These are phyloP conservation scores for Verticillium zaregamsianum DNA, from an alignment of 2,329 filamentous ascomycete genomes.

Conservation along the genomic window DNA sequence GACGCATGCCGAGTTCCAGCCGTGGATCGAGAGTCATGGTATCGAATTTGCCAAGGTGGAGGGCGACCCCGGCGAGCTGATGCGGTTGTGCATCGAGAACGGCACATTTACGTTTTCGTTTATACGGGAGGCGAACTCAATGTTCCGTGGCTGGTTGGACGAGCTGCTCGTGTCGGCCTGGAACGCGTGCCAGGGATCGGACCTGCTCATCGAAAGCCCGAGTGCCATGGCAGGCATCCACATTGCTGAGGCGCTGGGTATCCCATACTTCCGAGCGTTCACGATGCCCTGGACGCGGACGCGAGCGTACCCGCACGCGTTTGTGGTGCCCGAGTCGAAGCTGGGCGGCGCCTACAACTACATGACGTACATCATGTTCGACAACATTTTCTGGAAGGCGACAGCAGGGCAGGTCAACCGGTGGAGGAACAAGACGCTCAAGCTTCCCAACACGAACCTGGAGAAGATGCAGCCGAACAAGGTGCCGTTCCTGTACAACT, in stretches of 20 bases:
- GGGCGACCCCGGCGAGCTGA: conserved; percentile 88
- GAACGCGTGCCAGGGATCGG: conserved; percentile 77
- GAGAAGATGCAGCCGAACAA: conserved; percentile 95
- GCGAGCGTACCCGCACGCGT: conserved; percentile 92
- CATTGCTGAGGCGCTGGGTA: conserved; percentile 86
- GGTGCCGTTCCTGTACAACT: conserved; percentile 98
- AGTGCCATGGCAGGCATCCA: conserved; percentile 98
- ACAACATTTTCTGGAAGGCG: conserved; percentile 94
- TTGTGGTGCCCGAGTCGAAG: conserved; percentile 87
- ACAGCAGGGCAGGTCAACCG: conserved; percentile 87
- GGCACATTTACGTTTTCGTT: conserved; percentile 96
- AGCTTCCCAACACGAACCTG: conserved; percentile 73
- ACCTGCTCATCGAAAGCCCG: conserved; percentile 90
- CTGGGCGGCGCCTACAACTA: conserved; percentile 96
- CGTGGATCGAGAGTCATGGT: conserved; percentile 86
- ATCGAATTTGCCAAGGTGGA: conserved; percentile 88
- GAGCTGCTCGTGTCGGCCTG: conserved; percentile 79
- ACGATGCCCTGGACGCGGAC: conserved; percentile 99
- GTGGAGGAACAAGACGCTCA: conserved; percentile 80
- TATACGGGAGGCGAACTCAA: conserved; percentile 77
- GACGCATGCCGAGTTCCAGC: conserved; percentile 84
- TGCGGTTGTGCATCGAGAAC: conserved; percentile 94
- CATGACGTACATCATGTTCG: conserved; percentile 92
- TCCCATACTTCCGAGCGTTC: conserved; percentile 96
- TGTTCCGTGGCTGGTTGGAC: conserved; percentile 94